Evolutionary conservation across 768 basidiomycete genomes (phyloP), one percentile per base, ranked within the genome.

Genomic region (Chalciporus sphaerocephalus): DNA sequence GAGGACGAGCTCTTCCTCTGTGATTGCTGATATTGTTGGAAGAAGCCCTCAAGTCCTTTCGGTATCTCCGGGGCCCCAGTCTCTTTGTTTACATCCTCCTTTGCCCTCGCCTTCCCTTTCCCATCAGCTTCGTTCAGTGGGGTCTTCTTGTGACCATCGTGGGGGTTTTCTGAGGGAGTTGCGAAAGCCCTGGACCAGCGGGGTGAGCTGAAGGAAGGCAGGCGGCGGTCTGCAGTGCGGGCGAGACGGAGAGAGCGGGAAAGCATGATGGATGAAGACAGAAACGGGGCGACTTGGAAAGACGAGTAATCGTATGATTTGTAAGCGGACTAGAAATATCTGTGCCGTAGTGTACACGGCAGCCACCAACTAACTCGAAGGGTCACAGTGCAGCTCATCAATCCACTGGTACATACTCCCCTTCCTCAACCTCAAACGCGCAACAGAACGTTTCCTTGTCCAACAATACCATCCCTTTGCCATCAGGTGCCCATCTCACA

Each of bases 371-470:
- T 7, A 18, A 18, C 20, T 20, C 18, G 28, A 18, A 17, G 7
- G 22, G 27, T 16, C 4, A 34, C 18, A 8, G 10, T 7, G 3
- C 18, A 16, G 11, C 3, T 28, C 11, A 5, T 11, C 8, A 11
- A 17, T 10, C 22, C 21, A 13, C 36, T 28, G 40, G 43, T 43
- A 41, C 45, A 45, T 27, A 21, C 25, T 48, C 24, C 5, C 24
- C 54, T 36, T 75, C 80, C 55, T 79, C 74, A 6, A 88, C 87
- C 61, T 90, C 87, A 48, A 89, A 91, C 6, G 85, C 87, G 59
- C 88, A 90, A 59, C 92, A 94, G 59, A 92, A 95, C 33, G 76
- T 77, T 25, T 86, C 81, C 57, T 77, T 85, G 55, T 88, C 89
- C 45, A 92, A 45, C 39, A 95, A 61, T 2, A 85, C 69, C 43